A percentile compares a stretch with the other conserved stretches of the same genome.
phyloP scores from a whole-genome alignment of 192 early-diverging fungal genomes.

The Chytriomyces hyalinus region DNA sequence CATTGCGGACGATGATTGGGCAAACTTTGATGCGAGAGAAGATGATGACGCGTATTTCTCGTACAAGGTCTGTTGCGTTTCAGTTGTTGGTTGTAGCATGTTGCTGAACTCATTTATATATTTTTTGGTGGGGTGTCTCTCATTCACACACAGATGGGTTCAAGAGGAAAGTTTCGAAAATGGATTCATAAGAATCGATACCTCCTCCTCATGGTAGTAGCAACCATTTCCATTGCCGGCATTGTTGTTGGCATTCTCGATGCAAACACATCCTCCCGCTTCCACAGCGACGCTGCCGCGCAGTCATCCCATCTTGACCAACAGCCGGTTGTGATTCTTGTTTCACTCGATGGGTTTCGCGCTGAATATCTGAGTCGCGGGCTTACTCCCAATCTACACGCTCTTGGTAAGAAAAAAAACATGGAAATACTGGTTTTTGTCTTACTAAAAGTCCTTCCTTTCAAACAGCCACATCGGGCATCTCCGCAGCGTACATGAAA shows the following conservation, averaged over 20 bases:
- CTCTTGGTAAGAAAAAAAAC: conserved; percentile 55
- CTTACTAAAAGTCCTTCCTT: not conserved
- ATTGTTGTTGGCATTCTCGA: not conserved
- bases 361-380: conserved; percentile 79
- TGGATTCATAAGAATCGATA: not conserved
- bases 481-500: conserved; percentile 64
- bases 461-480: conserved; percentile 50
- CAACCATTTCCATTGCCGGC: conserved; percentile 2
- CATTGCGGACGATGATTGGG: conserved; percentile 12
- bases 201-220: not conserved
- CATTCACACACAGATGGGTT: not conserved
- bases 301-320: not conserved
- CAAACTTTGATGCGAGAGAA: conserved; percentile 3
- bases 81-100: not conserved
- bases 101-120: not conserved
- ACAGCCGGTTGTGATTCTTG: conserved; percentile 60
- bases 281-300: not conserved
- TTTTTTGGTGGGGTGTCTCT: not conserved
- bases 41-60: conserved; percentile 20
- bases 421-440: not conserved
- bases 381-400: conserved; percentile 67
- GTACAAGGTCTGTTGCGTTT: not conserved
- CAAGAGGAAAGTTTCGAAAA: not conserved
- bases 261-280: conserved; percentile 2
- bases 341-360: conserved; percentile 89